Base-by-base conservation (phyloP, 495 filamentous ascomycete species). In the Penicillium herquei region DNA sequence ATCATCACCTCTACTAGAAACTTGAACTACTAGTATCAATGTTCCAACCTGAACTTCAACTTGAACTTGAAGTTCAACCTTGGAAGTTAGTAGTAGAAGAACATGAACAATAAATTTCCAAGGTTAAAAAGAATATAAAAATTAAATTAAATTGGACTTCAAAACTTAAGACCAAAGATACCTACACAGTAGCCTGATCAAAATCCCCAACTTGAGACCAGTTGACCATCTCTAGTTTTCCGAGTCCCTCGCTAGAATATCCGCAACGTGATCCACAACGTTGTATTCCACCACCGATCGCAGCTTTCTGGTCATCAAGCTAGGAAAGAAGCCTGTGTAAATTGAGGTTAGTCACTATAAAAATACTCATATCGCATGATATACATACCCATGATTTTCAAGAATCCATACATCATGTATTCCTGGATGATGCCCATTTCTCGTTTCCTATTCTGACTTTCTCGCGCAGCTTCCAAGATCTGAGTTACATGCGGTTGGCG, bases 301-400 rank as follows among this genome's bases (percentile, higher is more conserved):
- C 17, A 58, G 32, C 11, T 44, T 35, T 13, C 18, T 37, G 6
- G 13, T 43, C 48, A 62, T 52, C 2, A 58, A n/a, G 34, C 51
- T 40, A 9, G 55, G 55, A 14, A 58, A 58, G 0, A 57, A 18
- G 16, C 59, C 59, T 57, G 32, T 6, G 17, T 26, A 26, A 2
- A 4, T 26, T 35, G 12, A 13, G 35, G 26, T 62, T 41, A 62
- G 47, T 33, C 12, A 18, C 13, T 3, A 9, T 1, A 46, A 3
- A n/a, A 30, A 1, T 5, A 7, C 31, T 17, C 11, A 16, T 6
- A 6, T 39, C 17, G 14, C 7, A 10, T 11, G 32, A 47, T 16
- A 18, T 41, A 39, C 62, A 49, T n/a, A 64, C 70, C 66, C 30
- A 72, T 59, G 12, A 70, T 44, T 67, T 73, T 73, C 51, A 75